A percentile compares a stretch with the other conserved stretches of the same genome.
Conservation (phyloP, 208 protist species). For the Herpetomonas tarakana region DNA sequence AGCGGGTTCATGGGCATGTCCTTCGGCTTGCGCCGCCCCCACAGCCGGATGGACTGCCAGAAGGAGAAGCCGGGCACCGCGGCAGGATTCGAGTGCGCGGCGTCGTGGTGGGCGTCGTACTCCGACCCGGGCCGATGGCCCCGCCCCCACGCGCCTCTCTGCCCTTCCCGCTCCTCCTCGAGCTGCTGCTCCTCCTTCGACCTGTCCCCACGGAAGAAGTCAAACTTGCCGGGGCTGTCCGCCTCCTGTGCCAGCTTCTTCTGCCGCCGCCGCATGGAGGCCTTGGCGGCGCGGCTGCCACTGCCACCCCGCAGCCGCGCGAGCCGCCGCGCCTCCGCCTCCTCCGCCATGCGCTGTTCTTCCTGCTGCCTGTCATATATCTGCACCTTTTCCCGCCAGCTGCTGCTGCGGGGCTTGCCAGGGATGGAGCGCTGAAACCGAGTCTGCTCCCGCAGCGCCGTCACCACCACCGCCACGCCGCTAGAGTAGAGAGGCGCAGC, state of each 20-base stretch:
- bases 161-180: background rate
- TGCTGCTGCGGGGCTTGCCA: slow-evolving; percentile 13
- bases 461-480: no score
- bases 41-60: slow-evolving; percentile 8
- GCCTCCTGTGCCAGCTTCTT: background rate
- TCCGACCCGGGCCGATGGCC: background rate
- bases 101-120: background rate
- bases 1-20: slow-evolving; percentile 13
- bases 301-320: slow-evolving; percentile 1
- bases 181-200: no score
- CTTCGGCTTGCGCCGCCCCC: background rate
- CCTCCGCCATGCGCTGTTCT: slow-evolving; percentile 20
- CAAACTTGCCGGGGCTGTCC: background rate
- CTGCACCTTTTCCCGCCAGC: slow-evolving; percentile 25
- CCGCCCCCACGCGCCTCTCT: background rate
- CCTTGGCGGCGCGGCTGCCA: background rate
- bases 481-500: no score
- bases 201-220: background rate
- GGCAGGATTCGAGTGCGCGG: slow-evolving; percentile 1
- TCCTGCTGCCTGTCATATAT: slow-evolving; percentile 14
- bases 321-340: slow-evolving; percentile 15
- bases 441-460: no score
- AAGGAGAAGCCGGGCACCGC: slow-evolving; percentile 9
- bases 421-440: slow-evolving; percentile 28
- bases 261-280: background rate